A percentile compares a stretch with the other conserved stretches of the same genome.
phyloP scores from a whole-genome alignment of 2,329 filamentous ascomycete genomes.

The Byssochlamys sp. region DNA sequence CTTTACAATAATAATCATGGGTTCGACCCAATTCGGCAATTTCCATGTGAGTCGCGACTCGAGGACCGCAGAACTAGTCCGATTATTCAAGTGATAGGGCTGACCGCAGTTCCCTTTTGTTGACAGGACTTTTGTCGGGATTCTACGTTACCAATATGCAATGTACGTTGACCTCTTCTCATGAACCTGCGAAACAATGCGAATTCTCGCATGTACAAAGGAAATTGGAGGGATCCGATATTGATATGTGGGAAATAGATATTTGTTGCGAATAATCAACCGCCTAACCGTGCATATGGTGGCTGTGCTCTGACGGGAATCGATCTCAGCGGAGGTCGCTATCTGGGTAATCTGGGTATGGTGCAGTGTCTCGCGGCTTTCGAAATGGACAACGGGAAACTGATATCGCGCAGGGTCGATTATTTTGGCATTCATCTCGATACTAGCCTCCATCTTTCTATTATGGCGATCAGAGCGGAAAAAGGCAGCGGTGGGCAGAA shows the following conservation, averaged over 20 bases:
- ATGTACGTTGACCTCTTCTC: constrained; percentile 49
- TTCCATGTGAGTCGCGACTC: constrained; percentile 42
- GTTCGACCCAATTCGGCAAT: constrained; percentile 49
- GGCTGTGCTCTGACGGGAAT: constrained; percentile 73
- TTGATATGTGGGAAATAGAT: constrained; percentile 43
- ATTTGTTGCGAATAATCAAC: constrained; percentile 52
- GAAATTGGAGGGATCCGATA: neutral
- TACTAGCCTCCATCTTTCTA: constrained; percentile 57
- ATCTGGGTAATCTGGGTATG: constrained; percentile 73
- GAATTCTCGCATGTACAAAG: constrained; percentile 1
- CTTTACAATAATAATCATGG: constrained; percentile 28
- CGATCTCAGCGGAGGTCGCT: constrained; percentile 51
- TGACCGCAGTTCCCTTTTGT: constrained; percentile 13
- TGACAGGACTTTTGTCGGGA: constrained; percentile 70
- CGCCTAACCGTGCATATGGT: constrained; percentile 49
- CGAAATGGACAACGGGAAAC: constrained; percentile 21
- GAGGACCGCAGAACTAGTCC: neutral
- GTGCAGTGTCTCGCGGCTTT: neutral
- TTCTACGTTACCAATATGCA: constrained; percentile 73
- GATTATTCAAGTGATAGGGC: constrained; percentile 1
- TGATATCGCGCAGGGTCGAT: constrained; percentile 61
- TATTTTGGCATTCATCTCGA: constrained; percentile 67
- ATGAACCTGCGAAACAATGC: neutral
- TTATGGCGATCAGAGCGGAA: constrained; percentile 77
- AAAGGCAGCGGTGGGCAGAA: constrained; percentile 83